phyloP scores from a whole-genome alignment of 2,329 filamentous ascomycete genomes.

The Neonectria ditissima region DNA sequence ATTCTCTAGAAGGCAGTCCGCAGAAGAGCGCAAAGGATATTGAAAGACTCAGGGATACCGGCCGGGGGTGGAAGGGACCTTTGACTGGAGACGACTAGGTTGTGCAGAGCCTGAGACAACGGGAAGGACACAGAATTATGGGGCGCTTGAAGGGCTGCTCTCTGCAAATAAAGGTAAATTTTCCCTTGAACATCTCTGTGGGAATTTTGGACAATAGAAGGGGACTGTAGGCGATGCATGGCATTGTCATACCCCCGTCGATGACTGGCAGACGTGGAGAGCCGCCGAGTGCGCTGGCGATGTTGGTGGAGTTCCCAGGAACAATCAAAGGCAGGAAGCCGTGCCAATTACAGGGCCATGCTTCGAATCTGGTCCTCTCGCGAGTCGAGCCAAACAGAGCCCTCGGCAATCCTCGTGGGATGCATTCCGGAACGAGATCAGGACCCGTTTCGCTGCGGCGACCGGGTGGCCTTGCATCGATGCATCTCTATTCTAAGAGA shows the following conservation, averaged over 20 bases:
- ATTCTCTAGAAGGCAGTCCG: constrained; percentile 39
- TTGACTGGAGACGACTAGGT: constrained; percentile 48
- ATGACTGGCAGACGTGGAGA: constrained; percentile 31
- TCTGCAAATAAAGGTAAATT: constrained; percentile 38
- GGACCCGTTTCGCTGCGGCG: constrained; percentile 35
- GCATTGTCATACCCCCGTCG: constrained; percentile 23
- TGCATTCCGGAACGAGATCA: constrained; percentile 37
- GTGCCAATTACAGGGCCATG: constrained; percentile 43
- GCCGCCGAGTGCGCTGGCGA: constrained; percentile 23
- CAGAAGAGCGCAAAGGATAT: constrained; percentile 41
- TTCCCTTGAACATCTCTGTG: constrained; percentile 29
- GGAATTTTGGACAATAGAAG: constrained; percentile 28
- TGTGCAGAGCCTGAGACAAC: constrained; percentile 60
- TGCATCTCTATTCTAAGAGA: constrained; percentile 27
- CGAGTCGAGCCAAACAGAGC: constrained; percentile 47
- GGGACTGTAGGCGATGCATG: constrained; percentile 34
- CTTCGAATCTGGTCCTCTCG: constrained; percentile 40
- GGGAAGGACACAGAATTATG: constrained; percentile 52
- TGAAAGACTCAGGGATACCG: constrained; percentile 45
- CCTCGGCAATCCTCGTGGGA: constrained; percentile 28
- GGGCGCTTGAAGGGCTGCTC: constrained; percentile 47
- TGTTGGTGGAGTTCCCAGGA: constrained; percentile 33
- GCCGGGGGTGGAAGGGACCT: constrained; percentile 42
- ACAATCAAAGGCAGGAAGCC: constrained; percentile 48
- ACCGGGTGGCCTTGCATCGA: constrained; percentile 30